Percentiles rank a stretch among this genome's conserved stretches.
phyloP scores from a whole-genome alignment of 768 basidiomycete species.

The Tricholoma flavovirens region DNA sequence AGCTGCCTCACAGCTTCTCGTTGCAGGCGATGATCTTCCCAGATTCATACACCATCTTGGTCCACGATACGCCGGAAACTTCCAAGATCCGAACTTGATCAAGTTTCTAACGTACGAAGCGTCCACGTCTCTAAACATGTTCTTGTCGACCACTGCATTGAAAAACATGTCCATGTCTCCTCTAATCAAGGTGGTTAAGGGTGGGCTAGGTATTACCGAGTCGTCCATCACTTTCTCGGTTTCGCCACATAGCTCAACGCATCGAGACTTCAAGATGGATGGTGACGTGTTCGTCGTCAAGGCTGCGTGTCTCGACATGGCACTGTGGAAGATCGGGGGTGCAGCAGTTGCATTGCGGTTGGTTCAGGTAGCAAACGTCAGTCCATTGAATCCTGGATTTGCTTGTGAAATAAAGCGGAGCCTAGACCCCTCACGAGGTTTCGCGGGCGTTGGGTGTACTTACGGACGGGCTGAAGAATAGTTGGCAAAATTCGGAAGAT shows the following conservation, averaged over 20 bases:
- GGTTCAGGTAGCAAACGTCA: slow-evolving; percentile 70
- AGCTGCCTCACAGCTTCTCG: slow-evolving; percentile 4
- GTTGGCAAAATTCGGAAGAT: slow-evolving; percentile 93
- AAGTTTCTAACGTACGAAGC: slow-evolving; percentile 84
- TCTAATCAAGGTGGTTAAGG: slow-evolving; percentile 46
- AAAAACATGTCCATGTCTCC: slow-evolving; percentile 25
- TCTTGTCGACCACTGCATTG: slow-evolving; percentile 45
- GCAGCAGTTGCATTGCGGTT: slow-evolving; percentile 66
- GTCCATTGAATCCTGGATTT: slow-evolving; percentile 11
- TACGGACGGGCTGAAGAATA: slow-evolving; percentile 71
- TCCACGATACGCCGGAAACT: slow-evolving; percentile 69
- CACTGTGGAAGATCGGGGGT: slow-evolving; percentile 81
- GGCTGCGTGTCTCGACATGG: slow-evolving; percentile 61
- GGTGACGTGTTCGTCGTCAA: slow-evolving; percentile 62
- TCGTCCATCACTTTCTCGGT: slow-evolving; percentile 34
- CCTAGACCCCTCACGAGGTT: slow-evolving; percentile 69
- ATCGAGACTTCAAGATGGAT: slow-evolving; percentile 21
- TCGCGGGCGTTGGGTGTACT: slow-evolving; percentile 68
- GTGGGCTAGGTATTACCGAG: slow-evolving; percentile 40
- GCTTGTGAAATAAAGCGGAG: neutral
- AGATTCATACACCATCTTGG: slow-evolving; percentile 78
- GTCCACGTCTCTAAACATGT: slow-evolving; percentile 78
- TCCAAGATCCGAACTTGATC: slow-evolving; percentile 64
- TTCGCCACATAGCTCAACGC: slow-evolving; percentile 26
- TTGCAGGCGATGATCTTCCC: slow-evolving; percentile 60